A percentile compares a stretch with the other conserved stretches of the same genome.
Conservation (phyloP, 2,329 filamentous ascomycete species). For the Cryphonectria radicalis region DNA sequence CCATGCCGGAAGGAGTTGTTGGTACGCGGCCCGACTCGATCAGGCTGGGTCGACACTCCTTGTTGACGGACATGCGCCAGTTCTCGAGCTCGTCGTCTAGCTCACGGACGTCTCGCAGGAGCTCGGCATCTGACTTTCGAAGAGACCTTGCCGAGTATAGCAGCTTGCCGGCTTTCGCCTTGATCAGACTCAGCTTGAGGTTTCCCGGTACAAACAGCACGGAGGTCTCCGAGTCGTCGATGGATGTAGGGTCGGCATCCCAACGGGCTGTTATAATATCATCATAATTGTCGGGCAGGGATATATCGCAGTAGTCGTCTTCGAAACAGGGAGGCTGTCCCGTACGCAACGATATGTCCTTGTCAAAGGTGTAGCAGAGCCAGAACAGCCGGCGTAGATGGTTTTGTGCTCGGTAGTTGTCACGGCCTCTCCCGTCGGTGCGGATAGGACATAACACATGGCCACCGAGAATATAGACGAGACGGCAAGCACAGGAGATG, state of each 20-base stretch:
- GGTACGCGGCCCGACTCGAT: constrained; percentile 14
- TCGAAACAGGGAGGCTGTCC: constrained; percentile 56
- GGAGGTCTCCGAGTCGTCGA: constrained; percentile 29
- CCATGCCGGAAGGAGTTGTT: constrained; percentile 20
- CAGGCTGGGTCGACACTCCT: constrained; percentile 50
- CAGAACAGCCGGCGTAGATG: constrained; percentile 54
- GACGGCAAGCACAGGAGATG: constrained; percentile 49
- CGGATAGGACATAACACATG: constrained; percentile 38
- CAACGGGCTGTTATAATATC: constrained; percentile 16
- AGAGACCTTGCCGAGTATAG: constrained; percentile 55
- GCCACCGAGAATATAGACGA: constrained; percentile 54
- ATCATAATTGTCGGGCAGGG: constrained; percentile 47
- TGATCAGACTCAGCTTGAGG: constrained; percentile 54
- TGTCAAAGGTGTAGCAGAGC: constrained; percentile 59
- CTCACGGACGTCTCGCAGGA: constrained; percentile 58
- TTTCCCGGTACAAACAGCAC: constrained; percentile 50
- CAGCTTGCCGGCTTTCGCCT: constrained; percentile 51
- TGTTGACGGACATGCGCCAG: constrained; percentile 56
- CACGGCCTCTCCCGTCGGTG: neutral
- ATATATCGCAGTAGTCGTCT: constrained; percentile 58
- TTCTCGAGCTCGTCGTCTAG: constrained; percentile 60
- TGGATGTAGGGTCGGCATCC: neutral
- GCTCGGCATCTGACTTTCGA: constrained; percentile 57
- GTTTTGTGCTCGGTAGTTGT: constrained; percentile 35
- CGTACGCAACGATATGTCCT: constrained; percentile 57